Percentiles rank a stretch among this genome's conserved stretches.
Conservation (phyloP, 2,329 filamentous ascomycete species). For the Colletotrichum sp. region DNA sequence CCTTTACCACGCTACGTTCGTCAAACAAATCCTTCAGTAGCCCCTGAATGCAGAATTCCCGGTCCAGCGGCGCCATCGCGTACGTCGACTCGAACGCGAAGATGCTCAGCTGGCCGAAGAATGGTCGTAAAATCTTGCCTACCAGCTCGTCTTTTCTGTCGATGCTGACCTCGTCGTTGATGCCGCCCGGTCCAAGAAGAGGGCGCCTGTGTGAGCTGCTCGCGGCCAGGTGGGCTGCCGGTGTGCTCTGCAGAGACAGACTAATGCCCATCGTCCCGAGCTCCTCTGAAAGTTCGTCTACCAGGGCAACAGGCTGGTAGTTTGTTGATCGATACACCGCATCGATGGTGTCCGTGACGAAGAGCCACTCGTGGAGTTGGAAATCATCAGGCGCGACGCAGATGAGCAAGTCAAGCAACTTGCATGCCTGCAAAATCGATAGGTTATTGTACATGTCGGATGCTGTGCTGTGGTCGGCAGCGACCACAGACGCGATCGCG, state of each 20-base stretch:
- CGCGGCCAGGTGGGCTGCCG: constrained; percentile 38
- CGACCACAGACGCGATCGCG: constrained; percentile 76
- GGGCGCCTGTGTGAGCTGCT: constrained; percentile 46
- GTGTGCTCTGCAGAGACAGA: constrained; percentile 38
- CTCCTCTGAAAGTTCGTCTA: constrained; percentile 83
- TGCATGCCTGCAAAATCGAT: constrained; percentile 88
- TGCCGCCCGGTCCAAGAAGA: constrained; percentile 57
- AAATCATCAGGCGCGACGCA: constrained; percentile 92
- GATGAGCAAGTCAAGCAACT: constrained; percentile 88
- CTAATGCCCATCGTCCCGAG: constrained; percentile 56
- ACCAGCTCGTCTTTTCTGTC: constrained; percentile 74
- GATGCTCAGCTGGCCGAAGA: constrained; percentile 91
- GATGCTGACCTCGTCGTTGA: constrained; percentile 59
- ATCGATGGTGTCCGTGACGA: constrained; percentile 95
- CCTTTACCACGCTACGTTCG: constrained; percentile 71
- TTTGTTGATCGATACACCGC: constrained; percentile 82
- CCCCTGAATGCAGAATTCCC: constrained; percentile 65
- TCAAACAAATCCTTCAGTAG: constrained; percentile 81
- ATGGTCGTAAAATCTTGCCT: constrained; percentile 80
- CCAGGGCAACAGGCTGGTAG: constrained; percentile 75
- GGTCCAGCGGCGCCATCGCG: constrained; percentile 75
- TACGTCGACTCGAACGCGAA: constrained; percentile 93
- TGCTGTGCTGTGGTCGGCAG: constrained; percentile 65
- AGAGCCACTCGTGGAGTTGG: constrained; percentile 97
- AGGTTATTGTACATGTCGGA: constrained; percentile 78